phyloP scores from a whole-genome alignment of 257 asterid genomes.

The Dorcoceras hygrometricum region DNA sequence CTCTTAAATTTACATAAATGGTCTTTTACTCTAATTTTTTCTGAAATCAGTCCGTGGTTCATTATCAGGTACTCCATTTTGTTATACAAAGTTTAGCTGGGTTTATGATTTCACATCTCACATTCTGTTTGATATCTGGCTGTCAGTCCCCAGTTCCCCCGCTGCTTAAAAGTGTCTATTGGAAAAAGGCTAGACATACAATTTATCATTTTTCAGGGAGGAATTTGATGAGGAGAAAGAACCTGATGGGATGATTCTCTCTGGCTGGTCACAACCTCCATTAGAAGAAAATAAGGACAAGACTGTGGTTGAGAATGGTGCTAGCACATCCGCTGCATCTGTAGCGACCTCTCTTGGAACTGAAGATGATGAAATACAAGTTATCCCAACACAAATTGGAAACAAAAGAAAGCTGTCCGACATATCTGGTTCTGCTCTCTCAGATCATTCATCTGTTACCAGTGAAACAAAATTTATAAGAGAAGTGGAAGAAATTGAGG shows the following conservation, averaged over 20 bases:
- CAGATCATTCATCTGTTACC: constrained; percentile 22
- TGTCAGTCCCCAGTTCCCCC: background rate
- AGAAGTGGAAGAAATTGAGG: constrained; percentile 38
- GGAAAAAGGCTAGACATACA: background rate
- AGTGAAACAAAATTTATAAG: constrained; percentile 36
- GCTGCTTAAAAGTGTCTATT: background rate
- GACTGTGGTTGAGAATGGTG: constrained; percentile 46
- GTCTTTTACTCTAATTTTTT: too few relatives aligned
- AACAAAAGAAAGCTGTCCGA: constrained; percentile 67
- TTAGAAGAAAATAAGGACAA: constrained; percentile 45
- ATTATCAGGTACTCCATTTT: background rate
- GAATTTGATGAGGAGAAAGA: constrained; percentile 92
- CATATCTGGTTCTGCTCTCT: constrained; percentile 22
- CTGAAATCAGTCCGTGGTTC: background rate
- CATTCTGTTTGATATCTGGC: background rate
- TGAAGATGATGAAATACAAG: constrained; percentile 54
- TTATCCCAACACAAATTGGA: constrained; percentile 41
- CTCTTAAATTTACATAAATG: background rate
- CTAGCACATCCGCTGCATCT: constrained; percentile 59
- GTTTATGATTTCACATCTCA: background rate
- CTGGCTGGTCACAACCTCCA: constrained; percentile 74
- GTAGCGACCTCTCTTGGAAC: constrained; percentile 31
- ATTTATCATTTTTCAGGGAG: constrained; percentile 48
- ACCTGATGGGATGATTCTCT: constrained; percentile 85
- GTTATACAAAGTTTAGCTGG: background rate